These are phyloP conservation scores for Pyricularia sp. DNA, from an alignment of 2,329 filamentous ascomycete genomes.

Conservation along the genomic window DNA sequence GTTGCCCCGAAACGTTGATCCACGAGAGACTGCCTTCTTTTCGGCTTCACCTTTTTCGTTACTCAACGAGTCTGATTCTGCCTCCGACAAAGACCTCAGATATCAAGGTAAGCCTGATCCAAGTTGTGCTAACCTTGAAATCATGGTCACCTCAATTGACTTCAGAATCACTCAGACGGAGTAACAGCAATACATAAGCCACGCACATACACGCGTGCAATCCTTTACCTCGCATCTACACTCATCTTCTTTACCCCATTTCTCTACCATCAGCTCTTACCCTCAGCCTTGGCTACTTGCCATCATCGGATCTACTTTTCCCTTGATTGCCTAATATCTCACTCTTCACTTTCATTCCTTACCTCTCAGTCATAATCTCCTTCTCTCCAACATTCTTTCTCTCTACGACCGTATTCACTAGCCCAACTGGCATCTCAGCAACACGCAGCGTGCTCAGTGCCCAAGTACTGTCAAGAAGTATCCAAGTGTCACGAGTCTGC, in stretches of 20 bases:
- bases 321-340: not conserved
- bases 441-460: not conserved
- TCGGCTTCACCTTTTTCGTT: not conserved
- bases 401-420: not conserved
- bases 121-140: not conserved
- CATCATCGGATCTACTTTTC: not conserved
- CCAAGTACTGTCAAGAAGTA: constrained; percentile 1
- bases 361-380: not conserved
- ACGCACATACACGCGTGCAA: not conserved
- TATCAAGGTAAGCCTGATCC: not conserved
- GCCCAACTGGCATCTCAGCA: not conserved
- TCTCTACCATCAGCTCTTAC: not conserved
- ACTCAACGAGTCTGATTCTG: not conserved
- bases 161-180: not conserved
- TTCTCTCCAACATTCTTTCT: not conserved
- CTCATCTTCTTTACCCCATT: not conserved
- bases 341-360: not conserved
- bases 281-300: not conserved
- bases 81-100: not conserved
- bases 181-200: not conserved
- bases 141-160: not conserved
- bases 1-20: not conserved
- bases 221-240: not conserved
- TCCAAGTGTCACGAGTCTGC: not conserved
- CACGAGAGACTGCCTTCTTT: not conserved